Evolutionary conservation across 345 rosid genomes (phyloP), one percentile per base, ranked within the genome.

Genomic region (Linum tenue): DNA sequence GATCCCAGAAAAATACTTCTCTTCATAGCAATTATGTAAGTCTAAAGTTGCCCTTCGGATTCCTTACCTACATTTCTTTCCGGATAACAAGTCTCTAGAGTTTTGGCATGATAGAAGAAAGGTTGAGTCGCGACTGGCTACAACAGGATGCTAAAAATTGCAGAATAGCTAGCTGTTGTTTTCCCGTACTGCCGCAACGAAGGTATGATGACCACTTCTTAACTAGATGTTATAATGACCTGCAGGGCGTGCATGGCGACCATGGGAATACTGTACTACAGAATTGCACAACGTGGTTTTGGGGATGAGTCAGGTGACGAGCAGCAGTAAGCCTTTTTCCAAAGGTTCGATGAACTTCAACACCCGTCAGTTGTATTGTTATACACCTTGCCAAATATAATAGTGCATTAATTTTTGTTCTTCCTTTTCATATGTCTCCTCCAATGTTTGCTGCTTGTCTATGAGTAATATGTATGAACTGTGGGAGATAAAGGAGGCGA

Each of bases 181-280:
- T 22, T 22, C 31, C 31, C 31, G 31, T 22, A 22, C 31, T 22
- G 31, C 0, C 31, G 31, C 31, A 0, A 22, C 31, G 31, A 22
- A 22, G 31, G 31, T 22, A 22, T 22, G 31, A 22, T 22, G 31
- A 22, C 31, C 31, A 22, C 31, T 22, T 22, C 31, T 22, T 22
- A 22, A 22, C 31, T 22, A 22, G 31, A 22, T 22, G 31, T 22
- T 22, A 22, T 22, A 7, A 56, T 65, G 22, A 48, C 67, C 15
- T 69, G 80, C 96, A 95, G 99, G 91, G 99, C 99, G 3, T 95
- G 99, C 75, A 80, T 95, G 87, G 92, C 99, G 7, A 91, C 99
- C 7, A 95, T 95, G 97, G 96, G 92, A 67, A 81, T 95, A 71
- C 82, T 95, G 64, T 95, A 95, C 71, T 91, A 89, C 85, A 87